These are phyloP conservation scores for Eimeria maxima DNA, from an alignment of 169 alveolate genomes.

Conservation along the genomic window DNA sequence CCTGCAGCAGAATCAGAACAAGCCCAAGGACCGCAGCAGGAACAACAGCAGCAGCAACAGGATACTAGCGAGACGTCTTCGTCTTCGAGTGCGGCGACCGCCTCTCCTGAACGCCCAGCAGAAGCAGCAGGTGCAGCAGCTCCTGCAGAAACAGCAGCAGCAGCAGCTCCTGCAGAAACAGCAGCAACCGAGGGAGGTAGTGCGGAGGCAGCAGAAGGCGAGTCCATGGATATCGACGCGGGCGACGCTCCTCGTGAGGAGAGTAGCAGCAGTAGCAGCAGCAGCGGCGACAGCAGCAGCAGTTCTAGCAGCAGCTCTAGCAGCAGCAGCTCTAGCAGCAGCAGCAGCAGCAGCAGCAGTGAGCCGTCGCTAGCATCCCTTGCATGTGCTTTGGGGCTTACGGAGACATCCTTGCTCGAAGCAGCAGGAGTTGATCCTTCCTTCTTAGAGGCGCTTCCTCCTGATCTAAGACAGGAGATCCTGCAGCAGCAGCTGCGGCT, in stretches of 20 bases:
- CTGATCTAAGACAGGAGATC: slow-evolving; percentile 84
- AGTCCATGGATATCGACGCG: slow-evolving; percentile 14
- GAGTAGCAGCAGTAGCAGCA: slow-evolving; percentile 9
- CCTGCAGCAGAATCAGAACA: slow-evolving; percentile 6
- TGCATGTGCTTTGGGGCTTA: slow-evolving; percentile 80
- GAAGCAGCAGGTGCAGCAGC: slow-evolving; percentile 21
- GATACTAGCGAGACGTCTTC: neutral
- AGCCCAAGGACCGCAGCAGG: slow-evolving; percentile 11
- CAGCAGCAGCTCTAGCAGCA: slow-evolving; percentile 28
- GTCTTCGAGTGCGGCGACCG: neutral
- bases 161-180: neutral
- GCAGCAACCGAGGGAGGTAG: slow-evolving; percentile 44
- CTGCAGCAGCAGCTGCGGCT: slow-evolving; percentile 82
- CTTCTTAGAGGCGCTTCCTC: slow-evolving; percentile 85
- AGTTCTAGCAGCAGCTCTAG: neutral
- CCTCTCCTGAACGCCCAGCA: slow-evolving; percentile 28
- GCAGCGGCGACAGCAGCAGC: slow-evolving; percentile 36
- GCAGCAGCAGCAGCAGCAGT: slow-evolving; percentile 51
- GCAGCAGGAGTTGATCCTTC: slow-evolving; percentile 87
- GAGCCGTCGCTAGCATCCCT: slow-evolving; percentile 53
- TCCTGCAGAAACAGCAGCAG: neutral
- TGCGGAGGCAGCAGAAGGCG: neutral
- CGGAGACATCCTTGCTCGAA: slow-evolving; percentile 77
- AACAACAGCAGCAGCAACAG: slow-evolving; percentile 57
- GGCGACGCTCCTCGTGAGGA: neutral